Evolutionary conservation across 305 asterid genomes (phyloP).

Genomic region (Fraxinus nigra): DNA sequence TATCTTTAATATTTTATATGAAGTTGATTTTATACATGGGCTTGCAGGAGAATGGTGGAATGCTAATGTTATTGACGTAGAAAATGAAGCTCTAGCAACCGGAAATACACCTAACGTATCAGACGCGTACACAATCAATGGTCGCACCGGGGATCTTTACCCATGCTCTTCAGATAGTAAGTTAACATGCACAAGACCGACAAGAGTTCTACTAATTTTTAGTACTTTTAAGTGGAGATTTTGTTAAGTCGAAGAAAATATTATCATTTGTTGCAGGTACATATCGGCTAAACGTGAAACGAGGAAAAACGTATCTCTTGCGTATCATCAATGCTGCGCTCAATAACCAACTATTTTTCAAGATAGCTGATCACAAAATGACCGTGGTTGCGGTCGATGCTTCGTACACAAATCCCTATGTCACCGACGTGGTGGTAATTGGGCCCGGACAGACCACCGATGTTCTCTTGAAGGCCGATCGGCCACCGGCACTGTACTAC

Average conservation of each 20-base stretch:
- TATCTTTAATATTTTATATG: neutral
- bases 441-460: constrained; percentile 69
- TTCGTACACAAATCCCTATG: constrained; percentile 51
- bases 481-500: constrained; percentile 43
- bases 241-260: neutral
- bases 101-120: constrained; percentile 42
- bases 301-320: constrained; percentile 51
- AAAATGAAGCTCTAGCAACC: constrained; percentile 35
- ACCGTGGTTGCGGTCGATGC: constrained; percentile 61
- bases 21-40: neutral
- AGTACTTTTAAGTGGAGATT: neutral
- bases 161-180: constrained; percentile 50
- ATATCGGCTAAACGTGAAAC: constrained; percentile 34
- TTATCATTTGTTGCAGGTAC: constrained; percentile 27
- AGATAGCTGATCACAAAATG: constrained; percentile 51
- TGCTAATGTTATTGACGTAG: constrained; percentile 47
- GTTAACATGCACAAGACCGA: neutral
- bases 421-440: constrained; percentile 47
- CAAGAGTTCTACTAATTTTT: neutral
- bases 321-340: constrained; percentile 76
- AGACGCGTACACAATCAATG: constrained; percentile 59
- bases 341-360: constrained; percentile 54
- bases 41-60: constrained; percentile 61
- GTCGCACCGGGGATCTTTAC: constrained; percentile 51
- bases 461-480: constrained; percentile 46